phyloP scores from a whole-genome alignment of 2,329 filamentous ascomycete species.

The Akanthomyces uredinophilus region DNA sequence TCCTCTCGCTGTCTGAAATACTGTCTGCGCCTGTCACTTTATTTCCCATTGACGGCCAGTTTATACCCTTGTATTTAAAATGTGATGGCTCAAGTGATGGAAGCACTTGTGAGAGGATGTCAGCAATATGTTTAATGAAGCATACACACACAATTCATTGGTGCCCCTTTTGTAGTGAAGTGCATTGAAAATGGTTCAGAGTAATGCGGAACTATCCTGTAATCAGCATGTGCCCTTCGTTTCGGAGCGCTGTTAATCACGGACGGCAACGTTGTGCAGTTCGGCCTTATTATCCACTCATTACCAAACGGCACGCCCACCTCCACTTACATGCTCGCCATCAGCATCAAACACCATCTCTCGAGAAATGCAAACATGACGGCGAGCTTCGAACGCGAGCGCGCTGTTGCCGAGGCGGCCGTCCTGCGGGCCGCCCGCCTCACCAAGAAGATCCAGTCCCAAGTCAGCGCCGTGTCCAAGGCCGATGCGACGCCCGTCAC shows the following conservation, averaged over 20 bases:
- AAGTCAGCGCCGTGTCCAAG: slow-evolving; percentile 49
- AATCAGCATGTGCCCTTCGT: neutral
- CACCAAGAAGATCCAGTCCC: slow-evolving; percentile 43
- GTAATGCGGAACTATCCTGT: neutral
- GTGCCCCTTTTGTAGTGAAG: neutral
- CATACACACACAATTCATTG: neutral
- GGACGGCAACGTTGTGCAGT: neutral
- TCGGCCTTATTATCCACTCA: neutral
- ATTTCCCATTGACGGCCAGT: neutral
- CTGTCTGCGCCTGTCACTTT: neutral
- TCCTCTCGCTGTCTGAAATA: neutral
- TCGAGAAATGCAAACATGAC: slow-evolving; percentile 19
- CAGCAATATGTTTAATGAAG: slow-evolving; percentile 2
- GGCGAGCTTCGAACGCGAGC: slow-evolving; percentile 25
- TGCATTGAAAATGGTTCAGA: neutral
- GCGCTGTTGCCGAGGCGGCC: slow-evolving; percentile 34
- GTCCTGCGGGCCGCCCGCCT: slow-evolving; percentile 53
- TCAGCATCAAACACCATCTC: neutral
- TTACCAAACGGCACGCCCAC: neutral
- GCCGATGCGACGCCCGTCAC: slow-evolving; percentile 57
- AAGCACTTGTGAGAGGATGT: neutral
- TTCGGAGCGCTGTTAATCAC: no score
- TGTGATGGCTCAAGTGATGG: slow-evolving; percentile 7
- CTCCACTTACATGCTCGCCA: slow-evolving; percentile 1
- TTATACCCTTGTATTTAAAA: slow-evolving; percentile 6